phyloP scores from a whole-genome alignment of 306 rosid genomes.

The Boehmeria nivea region DNA sequence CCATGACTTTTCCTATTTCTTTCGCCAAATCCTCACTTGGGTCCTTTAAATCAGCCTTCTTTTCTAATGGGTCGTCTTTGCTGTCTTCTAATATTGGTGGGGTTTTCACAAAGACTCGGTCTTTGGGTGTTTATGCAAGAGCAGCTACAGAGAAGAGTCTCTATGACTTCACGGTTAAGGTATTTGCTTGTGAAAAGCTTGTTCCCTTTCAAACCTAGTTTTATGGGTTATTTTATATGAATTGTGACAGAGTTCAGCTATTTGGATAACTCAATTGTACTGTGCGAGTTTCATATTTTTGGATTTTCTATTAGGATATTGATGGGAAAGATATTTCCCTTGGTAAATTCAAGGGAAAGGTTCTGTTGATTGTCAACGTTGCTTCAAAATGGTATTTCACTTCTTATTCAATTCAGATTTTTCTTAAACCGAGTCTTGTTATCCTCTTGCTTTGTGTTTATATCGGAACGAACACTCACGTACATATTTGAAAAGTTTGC shows the following conservation, averaged over 20 bases:
- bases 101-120: conserved; percentile 28
- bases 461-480: too few relatives aligned
- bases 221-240: too few relatives aligned
- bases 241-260: too few relatives aligned
- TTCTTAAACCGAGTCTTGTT: too few relatives aligned
- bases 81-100: conserved; percentile 30
- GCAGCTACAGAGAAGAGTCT: conserved; percentile 77
- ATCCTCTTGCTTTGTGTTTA: too few relatives aligned
- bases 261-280: too few relatives aligned
- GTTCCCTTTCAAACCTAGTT: background rate
- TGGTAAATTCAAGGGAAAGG: conserved; percentile 85
- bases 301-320: conserved; percentile 55
- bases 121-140: conserved; percentile 54
- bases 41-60: conserved; percentile 56
- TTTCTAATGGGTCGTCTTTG: conserved; percentile 35
- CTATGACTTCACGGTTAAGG: conserved; percentile 86
- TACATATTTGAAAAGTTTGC: too few relatives aligned
- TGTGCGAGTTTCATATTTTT: too few relatives aligned
- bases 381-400: conserved; percentile 84
- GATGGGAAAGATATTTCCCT: conserved; percentile 77
- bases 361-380: conserved; percentile 87
- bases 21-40: conserved; percentile 44
- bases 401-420: background rate
- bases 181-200: conserved; percentile 6
- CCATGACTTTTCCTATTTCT: conserved; percentile 32